Evolutionary conservation across 1,284 basidiomycete genomes (phyloP).

Genomic region (Stereum hirsutum): DNA sequence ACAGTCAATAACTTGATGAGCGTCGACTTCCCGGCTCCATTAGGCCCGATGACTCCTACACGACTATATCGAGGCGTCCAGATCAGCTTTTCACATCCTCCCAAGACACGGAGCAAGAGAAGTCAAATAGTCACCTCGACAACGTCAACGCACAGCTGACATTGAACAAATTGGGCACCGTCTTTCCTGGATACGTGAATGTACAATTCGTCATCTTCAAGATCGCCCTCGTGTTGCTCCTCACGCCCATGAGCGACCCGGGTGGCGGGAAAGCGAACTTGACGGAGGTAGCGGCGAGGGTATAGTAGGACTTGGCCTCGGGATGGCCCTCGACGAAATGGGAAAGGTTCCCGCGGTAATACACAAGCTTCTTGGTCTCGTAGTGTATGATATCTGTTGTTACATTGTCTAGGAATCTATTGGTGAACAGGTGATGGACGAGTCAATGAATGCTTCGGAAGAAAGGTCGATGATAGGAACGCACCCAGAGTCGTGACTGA

Average conservation of each 20-base stretch:
- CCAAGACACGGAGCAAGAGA: conserved; percentile 8
- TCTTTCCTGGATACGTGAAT: conserved; percentile 89
- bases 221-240: conserved; percentile 94
- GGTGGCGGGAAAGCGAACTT: conserved; percentile 97
- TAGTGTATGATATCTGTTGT: conserved; percentile 99
- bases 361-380: conserved; percentile 92
- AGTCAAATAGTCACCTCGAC: conserved; percentile 53
- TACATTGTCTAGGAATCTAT: conserved; percentile 90
- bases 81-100: conserved; percentile 6
- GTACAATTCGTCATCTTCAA: conserved; percentile 91
- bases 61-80: conserved; percentile 39
- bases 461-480: conserved; percentile 17
- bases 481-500: conserved; percentile 96
- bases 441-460: conserved; percentile 5
- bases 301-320: conserved; percentile 96
- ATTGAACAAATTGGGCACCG: conserved; percentile 77
- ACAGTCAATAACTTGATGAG: conserved; percentile 93
- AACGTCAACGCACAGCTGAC: conserved; percentile 91
- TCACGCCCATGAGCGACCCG: conserved; percentile 94
- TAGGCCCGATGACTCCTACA: conserved; percentile 86
- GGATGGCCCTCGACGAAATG: conserved; percentile 89
- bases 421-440: background rate
- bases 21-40: conserved; percentile 94
- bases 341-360: conserved; percentile 93
- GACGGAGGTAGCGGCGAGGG: conserved; percentile 88